Base-by-base conservation (phyloP, 805 yeast species). In the Saturnispora hagleri region DNA sequence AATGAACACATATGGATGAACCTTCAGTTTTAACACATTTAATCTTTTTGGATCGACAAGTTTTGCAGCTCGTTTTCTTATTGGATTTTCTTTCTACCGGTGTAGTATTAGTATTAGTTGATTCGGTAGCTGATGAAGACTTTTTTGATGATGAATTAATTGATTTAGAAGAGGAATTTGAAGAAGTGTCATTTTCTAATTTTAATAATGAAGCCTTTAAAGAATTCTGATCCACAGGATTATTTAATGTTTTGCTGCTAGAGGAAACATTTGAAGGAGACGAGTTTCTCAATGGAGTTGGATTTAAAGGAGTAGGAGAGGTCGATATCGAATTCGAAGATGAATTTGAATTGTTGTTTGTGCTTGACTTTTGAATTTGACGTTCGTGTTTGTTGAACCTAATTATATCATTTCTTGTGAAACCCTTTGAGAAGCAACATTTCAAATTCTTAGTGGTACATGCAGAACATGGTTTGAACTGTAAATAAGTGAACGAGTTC, bases 341-440 rank as follows among this genome's bases (percentile, higher is more conserved):
- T n/a, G 38, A 17, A 31, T 31, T 31, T 13, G 34, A 31, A 13
- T 31, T 31, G 13, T 31, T 31, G 26, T 17, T n/a, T 28, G 45
- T 17, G 3, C 8, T 27, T 41, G 38, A 28, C n/a, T 41, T 31
- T 15, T 17, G 27, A 31, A 15, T 40, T 49, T 52, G 35, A 47
- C 57, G 65, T 51, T 64, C 67, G 40, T 61, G 57, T 55, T 66
- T 66, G 54, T 70, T 68, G 54, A 63, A 70, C 47, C 66, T 68
- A 48, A 69, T 63, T 13, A 79, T 77, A 59, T 81, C 86, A 56
- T 78, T 80, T 61, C 82, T 78, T 7, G 86, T 81, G 60, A 79
- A 79, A 3, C 88, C 89, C 61, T 79, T 81, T 35, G 84, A 75
- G 59, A 82, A 82, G 36, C 69, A 63, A 60, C 89, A 83, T 24